Evolutionary conservation across 2,329 filamentous ascomycete species (phyloP).

Genomic region (Exophiala alcalophila): DNA sequence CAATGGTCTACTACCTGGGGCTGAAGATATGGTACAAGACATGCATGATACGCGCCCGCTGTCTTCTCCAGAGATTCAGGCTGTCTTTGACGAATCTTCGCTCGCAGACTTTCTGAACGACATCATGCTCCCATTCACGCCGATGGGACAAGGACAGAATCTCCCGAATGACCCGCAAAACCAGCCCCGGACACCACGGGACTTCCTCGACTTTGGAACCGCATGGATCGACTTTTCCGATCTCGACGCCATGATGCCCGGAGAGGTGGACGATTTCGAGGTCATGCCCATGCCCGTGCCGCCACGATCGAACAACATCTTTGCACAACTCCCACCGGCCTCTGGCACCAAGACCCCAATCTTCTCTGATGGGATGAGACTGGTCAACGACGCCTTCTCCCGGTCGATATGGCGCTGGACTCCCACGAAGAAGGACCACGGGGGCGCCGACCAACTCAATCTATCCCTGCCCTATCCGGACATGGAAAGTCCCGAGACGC

Average conservation of each 20-base stretch:
- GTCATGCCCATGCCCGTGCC: not conserved
- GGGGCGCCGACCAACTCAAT: conserved; percentile 31
- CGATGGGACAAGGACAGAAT: not conserved
- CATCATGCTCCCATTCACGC: conserved; percentile 6
- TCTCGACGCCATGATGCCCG: not conserved
- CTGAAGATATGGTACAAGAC: too few relatives aligned
- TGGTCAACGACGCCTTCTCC: conserved; percentile 8
- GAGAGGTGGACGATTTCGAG: not conserved
- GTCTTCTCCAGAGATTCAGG: not conserved
- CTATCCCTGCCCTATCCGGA: conserved; percentile 38
- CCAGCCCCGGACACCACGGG: conserved; percentile 1
- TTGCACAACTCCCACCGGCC: too few relatives aligned
- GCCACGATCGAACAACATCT: too few relatives aligned
- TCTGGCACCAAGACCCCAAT: conserved; percentile 5
- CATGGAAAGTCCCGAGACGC: conserved; percentile 5
- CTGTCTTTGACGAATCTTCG: conserved; percentile 11
- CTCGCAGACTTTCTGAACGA: conserved; percentile 14
- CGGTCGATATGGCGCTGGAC: conserved; percentile 53
- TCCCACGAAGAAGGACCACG: conserved; percentile 48
- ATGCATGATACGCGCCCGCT: too few relatives aligned
- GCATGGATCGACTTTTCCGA: not conserved
- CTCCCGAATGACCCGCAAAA: not conserved
- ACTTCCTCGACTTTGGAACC: conserved; percentile 13
- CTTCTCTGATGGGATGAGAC: not conserved
- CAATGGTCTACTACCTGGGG: too few relatives aligned